Base-by-base conservation (phyloP, 306 rosid genomes). In the Trifolium fragiferum region DNA sequence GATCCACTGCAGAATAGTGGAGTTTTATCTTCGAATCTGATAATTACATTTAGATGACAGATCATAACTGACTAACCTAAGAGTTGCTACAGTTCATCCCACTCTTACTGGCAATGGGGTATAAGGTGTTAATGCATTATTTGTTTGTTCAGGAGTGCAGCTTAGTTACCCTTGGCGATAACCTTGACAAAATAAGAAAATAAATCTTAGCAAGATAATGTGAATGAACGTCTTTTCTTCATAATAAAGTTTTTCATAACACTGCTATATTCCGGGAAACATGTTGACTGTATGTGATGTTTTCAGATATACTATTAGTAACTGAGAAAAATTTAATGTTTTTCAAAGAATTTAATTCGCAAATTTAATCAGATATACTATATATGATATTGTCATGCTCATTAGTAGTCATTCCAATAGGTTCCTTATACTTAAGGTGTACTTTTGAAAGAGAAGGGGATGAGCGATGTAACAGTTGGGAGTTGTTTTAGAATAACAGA, bases 231-330 rank as follows among this genome's bases (percentile, higher is more conserved):
- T 37, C 18, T 62, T 58, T 76, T 41, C 58, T 74, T 55, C 20
- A 23, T 10, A 32, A 64, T 49, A 5, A 37, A 18, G 40, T 47
- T 69, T 57, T 14, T 12, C 51, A 46, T 21, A 70, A 64, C 43
- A 68, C 61, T 65, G 30, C n/a, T 63, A 18, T n/a, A 62, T 40
- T 47, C 18, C 37, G 64, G 67, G 74, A 74, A 69, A 62, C 70
- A 30, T 20, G 30, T 16, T 68, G 13, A 40, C 33, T 55, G 55
- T 60, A 15, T 23, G 40, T 21, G 70, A 47, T 20, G 57, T 66
- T 60, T 44, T 35, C 30, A 16, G 44, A 37, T 63, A 20, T 66
- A n/a, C n/a, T n/a, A 57, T 3, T 10, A 33, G 53, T 73, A 58
- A 59, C 21, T 49, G 30, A 66, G n/a, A 68, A 19, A 30, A 59